These are phyloP conservation scores for Russula emetica DNA, from an alignment of 768 basidiomycete genomes.

Conservation along the genomic window DNA sequence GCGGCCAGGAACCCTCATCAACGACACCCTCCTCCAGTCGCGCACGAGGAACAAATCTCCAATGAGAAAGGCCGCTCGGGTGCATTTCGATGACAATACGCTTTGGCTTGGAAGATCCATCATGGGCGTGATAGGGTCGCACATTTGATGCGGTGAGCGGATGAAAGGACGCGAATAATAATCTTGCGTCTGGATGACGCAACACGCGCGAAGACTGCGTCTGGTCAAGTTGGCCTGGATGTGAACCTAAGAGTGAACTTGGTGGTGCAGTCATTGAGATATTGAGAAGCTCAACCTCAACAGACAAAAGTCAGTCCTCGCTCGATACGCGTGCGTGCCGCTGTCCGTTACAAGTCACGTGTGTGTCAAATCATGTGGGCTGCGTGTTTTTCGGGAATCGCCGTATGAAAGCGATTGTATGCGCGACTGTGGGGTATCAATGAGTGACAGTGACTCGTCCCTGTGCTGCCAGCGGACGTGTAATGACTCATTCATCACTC, in stretches of 20 bases:
- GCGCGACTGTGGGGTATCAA: not conserved
- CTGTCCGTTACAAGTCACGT: not conserved
- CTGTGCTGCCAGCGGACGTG: not conserved
- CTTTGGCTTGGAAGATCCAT: constrained; percentile 51
- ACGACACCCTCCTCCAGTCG: constrained; percentile 49
- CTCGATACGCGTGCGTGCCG: not conserved
- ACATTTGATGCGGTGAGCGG: constrained; percentile 46
- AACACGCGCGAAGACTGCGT: constrained; percentile 59
- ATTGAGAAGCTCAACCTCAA: not conserved
- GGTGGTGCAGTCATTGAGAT: constrained; percentile 16
- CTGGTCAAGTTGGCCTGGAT: constrained; percentile 63
- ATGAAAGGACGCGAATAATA: constrained; percentile 75
- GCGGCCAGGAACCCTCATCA: constrained; percentile 71
- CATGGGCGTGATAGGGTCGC: constrained; percentile 28
- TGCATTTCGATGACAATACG: constrained; percentile 71
- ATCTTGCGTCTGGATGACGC: constrained; percentile 50
- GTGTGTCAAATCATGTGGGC: not conserved
- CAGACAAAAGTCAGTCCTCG: not conserved
- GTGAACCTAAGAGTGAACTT: constrained; percentile 37
- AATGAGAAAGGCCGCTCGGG: constrained; percentile 46
- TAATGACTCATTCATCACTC: constrained; percentile 14
- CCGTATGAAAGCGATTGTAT: not conserved
- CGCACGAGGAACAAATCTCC: constrained; percentile 78
- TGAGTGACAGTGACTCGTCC: not conserved
- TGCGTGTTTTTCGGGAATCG: not conserved